Conservation (phyloP, 179 eudicot genomes). For the Corrigiola litoralis region DNA sequence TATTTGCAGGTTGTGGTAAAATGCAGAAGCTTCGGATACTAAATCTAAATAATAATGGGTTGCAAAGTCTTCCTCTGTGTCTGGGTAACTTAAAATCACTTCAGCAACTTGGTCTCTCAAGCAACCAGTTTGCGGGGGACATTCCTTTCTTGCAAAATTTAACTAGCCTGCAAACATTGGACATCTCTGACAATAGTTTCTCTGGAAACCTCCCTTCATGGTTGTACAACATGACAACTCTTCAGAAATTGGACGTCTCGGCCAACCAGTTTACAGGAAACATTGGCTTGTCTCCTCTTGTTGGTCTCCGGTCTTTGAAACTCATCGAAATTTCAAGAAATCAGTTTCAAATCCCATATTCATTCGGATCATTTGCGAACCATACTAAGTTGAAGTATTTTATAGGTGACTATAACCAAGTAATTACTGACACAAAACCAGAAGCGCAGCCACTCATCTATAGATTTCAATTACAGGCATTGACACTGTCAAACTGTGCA, state of each 20-base stretch:
- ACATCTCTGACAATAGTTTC: neutral
- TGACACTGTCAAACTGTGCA: neutral
- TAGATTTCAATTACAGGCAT: neutral
- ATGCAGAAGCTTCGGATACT: too few relatives aligned
- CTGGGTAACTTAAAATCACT: neutral
- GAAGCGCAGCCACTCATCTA: neutral
- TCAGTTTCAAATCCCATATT: neutral
- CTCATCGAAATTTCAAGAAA: neutral
- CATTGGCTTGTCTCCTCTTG: slow-evolving; percentile 6
- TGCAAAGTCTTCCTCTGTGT: too few relatives aligned
- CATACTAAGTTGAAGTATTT: slow-evolving; percentile 4
- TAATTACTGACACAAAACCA: neutral
- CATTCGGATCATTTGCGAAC: slow-evolving; percentile 8
- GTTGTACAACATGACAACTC: neutral
- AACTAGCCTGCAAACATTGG: too few relatives aligned
- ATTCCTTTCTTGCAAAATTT: too few relatives aligned
- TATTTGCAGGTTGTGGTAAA: too few relatives aligned
- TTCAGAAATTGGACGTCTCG: neutral
- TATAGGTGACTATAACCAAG: neutral
- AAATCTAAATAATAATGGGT: too few relatives aligned
- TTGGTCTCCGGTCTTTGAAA: slow-evolving; percentile 3
- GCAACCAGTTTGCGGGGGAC: too few relatives aligned
- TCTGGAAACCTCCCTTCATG: neutral
- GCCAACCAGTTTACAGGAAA: neutral
- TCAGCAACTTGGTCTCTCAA: too few relatives aligned